Base-by-base conservation (phyloP, 2,329 filamentous ascomycete genomes). In the Colletotrichum neosansevieriae region DNA sequence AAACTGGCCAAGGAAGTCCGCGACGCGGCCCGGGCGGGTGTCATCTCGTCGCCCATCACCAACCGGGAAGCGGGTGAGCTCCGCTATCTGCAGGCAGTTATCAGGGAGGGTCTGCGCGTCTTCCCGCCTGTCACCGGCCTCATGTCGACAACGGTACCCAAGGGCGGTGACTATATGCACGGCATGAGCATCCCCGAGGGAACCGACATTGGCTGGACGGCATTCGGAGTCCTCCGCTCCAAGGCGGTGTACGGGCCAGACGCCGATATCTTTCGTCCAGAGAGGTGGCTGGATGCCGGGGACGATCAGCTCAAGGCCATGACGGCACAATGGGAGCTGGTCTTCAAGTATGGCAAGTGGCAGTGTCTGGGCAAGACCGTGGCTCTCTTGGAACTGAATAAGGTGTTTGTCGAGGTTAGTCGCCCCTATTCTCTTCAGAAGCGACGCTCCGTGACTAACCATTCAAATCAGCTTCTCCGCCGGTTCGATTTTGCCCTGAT, bases 1-100 rank as follows among this genome's bases (percentile, higher is more conserved):
- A 81, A 80, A 4, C 77, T 90, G 0, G 82, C 83, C 40, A 71
- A 72, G 0, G 88, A 90, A 70, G 80, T 88, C 29, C 81, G 85
- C 45, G 63, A 73, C 0, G 75, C 76, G 3, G 66, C 70, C 34
- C 44, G 62, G 19, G 71, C 71, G 6, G 73, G 71, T 15, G 58
- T 71, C 29, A 73, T 81, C n/a, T 72, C 76, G 0, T 62, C 70
- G 3, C 75, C 76, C 34, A 73, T 77, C 66, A 75, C 69, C 10
- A 77, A 82, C 44, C 73, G 75, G 2, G 79, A 84, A 70, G 79
- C 79, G 0, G 76, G 77, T 15, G 71, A 72, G 3, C 75, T 86
- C 6, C 79, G 80, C 0, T 87, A 85, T 67, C 77, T 88, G 7
- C 81, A 84, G 69, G 85, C 85, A 0, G 81, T 83, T 5, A 80